Evolutionary conservation across 163 green algal species (phyloP).

Genomic region (Scenedesmus sp.): DNA sequence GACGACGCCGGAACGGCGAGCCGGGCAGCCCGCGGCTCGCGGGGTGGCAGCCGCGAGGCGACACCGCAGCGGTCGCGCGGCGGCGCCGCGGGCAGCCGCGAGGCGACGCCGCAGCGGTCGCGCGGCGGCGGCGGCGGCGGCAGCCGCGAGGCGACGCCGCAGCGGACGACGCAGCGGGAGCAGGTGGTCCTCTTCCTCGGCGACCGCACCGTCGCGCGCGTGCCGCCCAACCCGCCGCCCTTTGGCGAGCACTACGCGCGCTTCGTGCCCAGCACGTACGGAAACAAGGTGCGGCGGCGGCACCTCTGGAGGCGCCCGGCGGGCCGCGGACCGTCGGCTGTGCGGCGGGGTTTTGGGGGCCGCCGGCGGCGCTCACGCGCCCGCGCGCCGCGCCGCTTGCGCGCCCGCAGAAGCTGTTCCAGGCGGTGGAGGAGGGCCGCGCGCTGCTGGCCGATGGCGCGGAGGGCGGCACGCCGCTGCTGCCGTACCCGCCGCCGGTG

Average conservation of each 20-base stretch:
- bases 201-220: conserved; percentile 32
- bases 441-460: not conserved
- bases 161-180: too few species aligned
- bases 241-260: conserved; percentile 31
- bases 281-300: conserved; percentile 38
- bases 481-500: conserved; percentile 11
- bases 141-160: too few species aligned
- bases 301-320: not conserved
- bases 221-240: conserved; percentile 1
- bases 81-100: too few species aligned
- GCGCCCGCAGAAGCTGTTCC: conserved; percentile 38
- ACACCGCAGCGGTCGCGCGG: too few species aligned
- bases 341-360: too few species aligned
- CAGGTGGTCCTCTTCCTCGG: conserved; percentile 34
- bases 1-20: too few species aligned
- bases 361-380: too few species aligned
- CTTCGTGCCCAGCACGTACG: conserved; percentile 17
- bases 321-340: not conserved
- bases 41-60: too few species aligned
- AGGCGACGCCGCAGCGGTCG: not conserved
- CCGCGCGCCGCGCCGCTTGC: too few species aligned
- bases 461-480: not conserved
- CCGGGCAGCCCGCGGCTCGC: too few species aligned
- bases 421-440: conserved; percentile 27
- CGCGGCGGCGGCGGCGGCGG: not conserved